Percentiles rank a stretch among this genome's conserved stretches.
Evolutionary conservation across 306 rosid species (phyloP).

Genomic region (Vigna reflexopilosa): DNA sequence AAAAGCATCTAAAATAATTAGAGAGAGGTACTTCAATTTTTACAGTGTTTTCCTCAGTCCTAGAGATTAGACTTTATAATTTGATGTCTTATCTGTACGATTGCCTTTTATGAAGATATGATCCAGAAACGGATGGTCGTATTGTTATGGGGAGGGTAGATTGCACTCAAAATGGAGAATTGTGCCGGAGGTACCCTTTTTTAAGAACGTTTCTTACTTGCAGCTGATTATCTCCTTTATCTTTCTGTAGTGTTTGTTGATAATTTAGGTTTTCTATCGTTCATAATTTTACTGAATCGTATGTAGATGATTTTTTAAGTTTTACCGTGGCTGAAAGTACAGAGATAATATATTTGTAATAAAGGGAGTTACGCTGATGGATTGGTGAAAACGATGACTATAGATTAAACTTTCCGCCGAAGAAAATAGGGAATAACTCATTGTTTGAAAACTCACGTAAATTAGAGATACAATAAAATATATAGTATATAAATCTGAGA

Average conservation of each 20-base stretch:
- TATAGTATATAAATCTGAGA: too few relatives aligned
- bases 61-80: conserved; percentile 36
- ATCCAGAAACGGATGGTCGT: conserved; percentile 94
- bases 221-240: not conserved
- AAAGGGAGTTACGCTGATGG: not conserved
- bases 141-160: conserved; percentile 87
- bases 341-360: conserved; percentile 2
- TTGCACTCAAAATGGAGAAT: conserved; percentile 76
- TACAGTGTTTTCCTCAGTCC: conserved; percentile 29
- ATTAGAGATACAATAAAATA: too few relatives aligned
- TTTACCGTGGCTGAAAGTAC: conserved; percentile 14
- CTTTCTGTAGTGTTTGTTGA: conserved; percentile 5
- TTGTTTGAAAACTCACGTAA: not conserved
- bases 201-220: conserved; percentile 33
- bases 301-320: not conserved
- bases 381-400: not conserved
- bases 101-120: conserved; percentile 66
- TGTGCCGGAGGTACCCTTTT: conserved; percentile 78
- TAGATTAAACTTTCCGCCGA: not conserved
- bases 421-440: not conserved
- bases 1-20: conserved; percentile 80
- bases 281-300: conserved; percentile 1
- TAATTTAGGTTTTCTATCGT: not conserved
- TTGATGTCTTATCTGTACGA: conserved; percentile 24
- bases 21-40: conserved; percentile 70